Base-by-base conservation (phyloP, 2,329 filamentous ascomycete genomes). In the Talaromyces pinophilus region DNA sequence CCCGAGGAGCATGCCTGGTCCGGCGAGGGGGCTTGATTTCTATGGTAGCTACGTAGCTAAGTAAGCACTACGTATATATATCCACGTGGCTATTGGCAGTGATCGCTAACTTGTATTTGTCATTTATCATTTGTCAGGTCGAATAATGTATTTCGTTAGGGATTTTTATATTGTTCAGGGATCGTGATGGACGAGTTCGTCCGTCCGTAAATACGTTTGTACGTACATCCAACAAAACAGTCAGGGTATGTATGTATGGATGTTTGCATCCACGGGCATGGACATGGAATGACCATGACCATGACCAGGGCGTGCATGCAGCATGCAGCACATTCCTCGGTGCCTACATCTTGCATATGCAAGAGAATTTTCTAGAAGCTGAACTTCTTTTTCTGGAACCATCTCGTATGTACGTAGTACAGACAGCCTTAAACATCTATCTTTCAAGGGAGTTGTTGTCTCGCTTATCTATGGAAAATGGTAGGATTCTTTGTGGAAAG, bases 361-460 rank as follows among this genome's bases (percentile, higher is more conserved):
- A 48, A 61, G 5, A 48, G 59, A 61, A 61, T 33, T 61, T 61
- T 61, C 38, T 33, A 48, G 59, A 61, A 61, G 59, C 28, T 57
- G 54, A 57, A 40, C 54, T 22, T 54, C 3, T 33, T 33, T 54
- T 33, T 30, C 15, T 54, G 50, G 50, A 15, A 8, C 25, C 17
- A 52, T 52, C 19, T 52, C 48, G n/a, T 13, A 55, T 5, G 52
- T 35, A 25, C 19, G 46, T 38, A 22, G 52, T 13, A 55, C 52
- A 35, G 19, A 38, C 5, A 55, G 17, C 5, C 50, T 22, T 30
- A 5, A 19, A 33, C 15, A 50, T 19, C 5, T 33, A 30, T 52
- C 40, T 42, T 42, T 5, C 40, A 19, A 44, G 17, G 17, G n/a
- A 2, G 7, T 17, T 13, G 10, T 2, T 35, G 17, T 57, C 54